Base-by-base conservation (phyloP, 192 early-diverging fungal species). In the Umbelopsis vinacea region DNA sequence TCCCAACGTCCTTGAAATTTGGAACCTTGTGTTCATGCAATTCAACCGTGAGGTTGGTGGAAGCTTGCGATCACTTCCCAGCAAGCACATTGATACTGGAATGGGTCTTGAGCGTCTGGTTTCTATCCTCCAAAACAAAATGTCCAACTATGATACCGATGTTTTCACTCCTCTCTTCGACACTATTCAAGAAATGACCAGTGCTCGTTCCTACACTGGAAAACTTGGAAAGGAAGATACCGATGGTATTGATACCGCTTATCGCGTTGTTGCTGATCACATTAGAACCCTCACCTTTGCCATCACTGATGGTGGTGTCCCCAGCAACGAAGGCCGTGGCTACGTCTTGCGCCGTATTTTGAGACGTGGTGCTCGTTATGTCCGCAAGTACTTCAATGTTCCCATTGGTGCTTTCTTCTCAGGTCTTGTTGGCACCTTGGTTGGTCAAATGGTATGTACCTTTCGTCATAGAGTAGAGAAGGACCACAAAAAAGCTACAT, bases 11-110 rank as follows among this genome's bases (percentile, higher is more conserved):
- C 82, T 99, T 46, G 97, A 99, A 84, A 96, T 99, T 79, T 99
- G 97, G 97, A 99, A 99, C 82, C 80, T 99, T 19, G 97, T 99
- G 73, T 99, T 99, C 69, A 99, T 99, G 88, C 91, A 98, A 81
- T 99, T 94, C 88, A 97, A 99, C 88, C 95, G 97, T 73, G 96
- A 98, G 77, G 77, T 89, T 12, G 95, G 96, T 80, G 89, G 95
- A 38, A 87, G 82, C 14, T 87, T 99, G 38, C 92, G 92, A 69
- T 84, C 90, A 29, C 87, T 99, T 46, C 97, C 97, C 40, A 95
- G 90, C 83, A 94, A 97, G 84, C 95, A 98, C 83, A 95, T 99
- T 74, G 97, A 99, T 84, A 99, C 97, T 23, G 97, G 97, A 11
- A 89, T 98, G 91, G 97, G 97, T 37, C 87, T 95, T 7, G 97